Evolutionary conservation across 345 rosid species (phyloP).

Genomic region (Populus deltoides): DNA sequence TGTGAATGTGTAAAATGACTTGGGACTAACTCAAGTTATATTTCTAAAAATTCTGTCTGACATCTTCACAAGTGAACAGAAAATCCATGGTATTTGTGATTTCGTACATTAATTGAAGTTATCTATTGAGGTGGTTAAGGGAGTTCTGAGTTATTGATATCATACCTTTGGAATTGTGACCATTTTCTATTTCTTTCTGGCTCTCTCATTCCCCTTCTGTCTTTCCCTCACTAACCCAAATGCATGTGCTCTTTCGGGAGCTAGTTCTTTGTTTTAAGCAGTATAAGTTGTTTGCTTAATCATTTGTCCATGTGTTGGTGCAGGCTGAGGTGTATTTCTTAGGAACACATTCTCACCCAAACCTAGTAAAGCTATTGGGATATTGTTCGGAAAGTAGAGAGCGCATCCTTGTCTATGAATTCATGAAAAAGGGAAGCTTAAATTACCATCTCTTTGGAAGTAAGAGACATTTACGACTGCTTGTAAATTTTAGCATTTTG

Average conservation of each 20-base stretch:
- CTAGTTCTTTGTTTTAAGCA: not conserved
- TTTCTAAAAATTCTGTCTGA: not conserved
- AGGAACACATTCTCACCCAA: constrained; percentile 12
- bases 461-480: not conserved
- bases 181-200: too few species aligned
- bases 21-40: not conserved
- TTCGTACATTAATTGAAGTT: not conserved
- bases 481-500: not conserved
- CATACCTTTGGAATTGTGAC: too few species aligned
- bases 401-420: constrained; percentile 9
- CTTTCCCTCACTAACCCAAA: too few species aligned
- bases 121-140: not conserved
- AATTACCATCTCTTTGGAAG: constrained; percentile 8
- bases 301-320: not conserved
- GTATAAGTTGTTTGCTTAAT: not conserved
- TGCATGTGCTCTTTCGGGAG: not conserved
- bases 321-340: constrained; percentile 14
- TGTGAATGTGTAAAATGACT: not conserved
- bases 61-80: not conserved
- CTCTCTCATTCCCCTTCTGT: too few species aligned
- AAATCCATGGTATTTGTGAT: not conserved
- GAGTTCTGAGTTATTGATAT: not conserved
- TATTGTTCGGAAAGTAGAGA: constrained; percentile 3
- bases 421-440: not conserved
- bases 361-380: constrained; percentile 16